phyloP scores from a whole-genome alignment of 805 yeast species.

The Wickerhamiella musiphila region DNA sequence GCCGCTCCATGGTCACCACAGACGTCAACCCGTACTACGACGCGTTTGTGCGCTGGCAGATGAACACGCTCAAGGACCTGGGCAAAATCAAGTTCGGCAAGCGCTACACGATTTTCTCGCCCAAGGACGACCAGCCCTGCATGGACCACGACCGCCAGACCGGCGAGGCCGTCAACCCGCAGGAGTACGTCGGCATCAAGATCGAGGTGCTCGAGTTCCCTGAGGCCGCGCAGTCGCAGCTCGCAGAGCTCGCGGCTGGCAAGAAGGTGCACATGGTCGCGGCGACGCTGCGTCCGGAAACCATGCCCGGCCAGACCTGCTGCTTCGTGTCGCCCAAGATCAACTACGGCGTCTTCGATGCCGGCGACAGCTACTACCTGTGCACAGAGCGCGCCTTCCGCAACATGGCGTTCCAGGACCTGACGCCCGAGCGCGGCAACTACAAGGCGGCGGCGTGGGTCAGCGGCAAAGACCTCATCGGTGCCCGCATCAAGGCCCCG shows the following conservation, averaged over 20 bases:
- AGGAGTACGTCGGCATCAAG: constrained; percentile 89
- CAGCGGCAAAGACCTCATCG: constrained; percentile 60
- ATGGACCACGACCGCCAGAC: constrained; percentile 97
- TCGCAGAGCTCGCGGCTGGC: constrained; percentile 27
- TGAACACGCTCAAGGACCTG: constrained; percentile 64
- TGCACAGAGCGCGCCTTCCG: constrained; percentile 92
- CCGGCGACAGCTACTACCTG: constrained; percentile 57
- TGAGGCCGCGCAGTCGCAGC: constrained; percentile 32
- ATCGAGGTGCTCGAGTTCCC: constrained; percentile 27
- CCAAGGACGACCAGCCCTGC: constrained; percentile 97
- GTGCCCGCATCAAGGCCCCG: constrained; percentile 78
- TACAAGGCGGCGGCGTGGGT: constrained; percentile 42
- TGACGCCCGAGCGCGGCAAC: constrained; percentile 77
- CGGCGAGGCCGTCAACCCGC: constrained; percentile 95
- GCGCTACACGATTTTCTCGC: constrained; percentile 92
- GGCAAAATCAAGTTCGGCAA: constrained; percentile 96
- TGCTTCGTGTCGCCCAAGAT: constrained; percentile 95
- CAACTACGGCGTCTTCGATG: constrained; percentile 77
- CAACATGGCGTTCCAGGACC: constrained; percentile 89
- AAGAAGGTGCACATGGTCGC: constrained; percentile 76
- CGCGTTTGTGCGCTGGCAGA: constrained; percentile 91
- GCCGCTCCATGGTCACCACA: constrained; percentile 89
- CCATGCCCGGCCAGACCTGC: constrained; percentile 97
- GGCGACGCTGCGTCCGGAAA: constrained; percentile 95
- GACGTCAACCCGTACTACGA: constrained; percentile 92